Evolutionary conservation across 495 filamentous ascomycete genomes (phyloP), one percentile per base, ranked within the genome.

Genomic region (Baudoinia panamericana): DNA sequence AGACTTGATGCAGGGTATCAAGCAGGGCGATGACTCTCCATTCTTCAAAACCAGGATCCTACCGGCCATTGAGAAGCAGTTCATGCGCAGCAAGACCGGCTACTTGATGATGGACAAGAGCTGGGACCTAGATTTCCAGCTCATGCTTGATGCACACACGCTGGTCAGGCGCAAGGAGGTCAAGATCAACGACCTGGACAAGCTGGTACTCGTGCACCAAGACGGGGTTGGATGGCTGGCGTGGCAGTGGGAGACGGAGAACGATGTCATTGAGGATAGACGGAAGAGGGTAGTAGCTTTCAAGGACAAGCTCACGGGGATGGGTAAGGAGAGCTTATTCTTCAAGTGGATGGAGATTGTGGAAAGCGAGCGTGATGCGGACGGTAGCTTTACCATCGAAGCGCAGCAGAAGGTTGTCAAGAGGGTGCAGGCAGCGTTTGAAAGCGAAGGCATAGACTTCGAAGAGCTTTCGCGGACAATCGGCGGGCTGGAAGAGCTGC

Each of bases 321-420:
- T 86, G 55, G 81, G 81, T 8, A 87, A 90, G 58, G 84, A 90
- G 56, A 71, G 77, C 41, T 56, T 93, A 6, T 93, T 93, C 61
- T 90, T 77, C 59, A 69, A 77, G 23, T 86, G 82, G 80, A 78
- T 87, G 35, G 84, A 93, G 62, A 58, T 90, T 40, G 67, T 92
- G 27, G 84, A 92, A 57, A 84, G 72, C 52, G 84, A 90, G 60
- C 80, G 80, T 34, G 71, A 70, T 21, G 69, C 69, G 44, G 74
- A 82, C 0, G 83, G 78, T 28, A 79, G 79, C 0, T 87, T 87
- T 51, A 78, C 73, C 1, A 54, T 62, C 3, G 80, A 85, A 50
- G 65, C 71, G 48, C 80, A 86, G 60, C 58, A 67, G 17, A 67
- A 40, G 40, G 40, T 49, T 23, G 40, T 20, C 12, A 41, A 66